These are phyloP conservation scores for Alternaria novae-zelandiae DNA, from an alignment of 2,329 filamentous ascomycete genomes.

Conservation along the genomic window DNA sequence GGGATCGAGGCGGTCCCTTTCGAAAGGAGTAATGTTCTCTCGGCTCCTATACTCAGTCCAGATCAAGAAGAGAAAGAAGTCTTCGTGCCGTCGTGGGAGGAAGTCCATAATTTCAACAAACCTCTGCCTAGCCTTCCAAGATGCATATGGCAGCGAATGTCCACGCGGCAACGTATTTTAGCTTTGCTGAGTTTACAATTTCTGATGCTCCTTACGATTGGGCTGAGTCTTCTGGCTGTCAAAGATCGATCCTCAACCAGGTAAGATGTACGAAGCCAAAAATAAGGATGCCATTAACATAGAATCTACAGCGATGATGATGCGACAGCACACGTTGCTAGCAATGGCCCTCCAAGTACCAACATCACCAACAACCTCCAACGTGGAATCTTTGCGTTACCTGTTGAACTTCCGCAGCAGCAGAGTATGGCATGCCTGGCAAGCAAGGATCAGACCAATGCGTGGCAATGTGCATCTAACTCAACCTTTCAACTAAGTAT, in stretches of 20 bases:
- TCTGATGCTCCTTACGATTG: conserved; percentile 22
- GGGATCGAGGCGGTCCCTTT: conserved; percentile 43
- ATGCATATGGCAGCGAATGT: conserved; percentile 28
- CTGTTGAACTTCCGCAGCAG: conserved; percentile 25
- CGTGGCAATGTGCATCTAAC: conserved; percentile 34
- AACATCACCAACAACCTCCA: conserved; percentile 10
- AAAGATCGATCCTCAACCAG: conserved; percentile 8
- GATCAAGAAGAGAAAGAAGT: conserved; percentile 39
- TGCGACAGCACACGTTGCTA: conserved; percentile 1
- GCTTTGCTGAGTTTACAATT: conserved; percentile 29
- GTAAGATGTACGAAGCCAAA: conserved; percentile 3
- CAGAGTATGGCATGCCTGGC: conserved; percentile 37
- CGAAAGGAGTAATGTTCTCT: conserved; percentile 30
- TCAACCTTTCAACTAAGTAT: conserved; percentile 28
- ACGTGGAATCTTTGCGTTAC: conserved; percentile 29
- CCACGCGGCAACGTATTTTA: conserved; percentile 27
- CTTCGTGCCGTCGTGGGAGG: conserved; percentile 12
- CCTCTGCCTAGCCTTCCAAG: conserved; percentile 32
- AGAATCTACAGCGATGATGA: background rate
- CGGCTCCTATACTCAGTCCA: conserved; percentile 36
- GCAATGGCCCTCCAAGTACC: background rate
- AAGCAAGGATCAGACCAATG: conserved; percentile 27
- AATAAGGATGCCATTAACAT: background rate
- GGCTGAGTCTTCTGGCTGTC: conserved; percentile 19
- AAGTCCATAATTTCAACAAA: conserved; percentile 18